Conservation (phyloP, 2,329 filamentous ascomycete genomes). For the Monosporascus sp. region DNA sequence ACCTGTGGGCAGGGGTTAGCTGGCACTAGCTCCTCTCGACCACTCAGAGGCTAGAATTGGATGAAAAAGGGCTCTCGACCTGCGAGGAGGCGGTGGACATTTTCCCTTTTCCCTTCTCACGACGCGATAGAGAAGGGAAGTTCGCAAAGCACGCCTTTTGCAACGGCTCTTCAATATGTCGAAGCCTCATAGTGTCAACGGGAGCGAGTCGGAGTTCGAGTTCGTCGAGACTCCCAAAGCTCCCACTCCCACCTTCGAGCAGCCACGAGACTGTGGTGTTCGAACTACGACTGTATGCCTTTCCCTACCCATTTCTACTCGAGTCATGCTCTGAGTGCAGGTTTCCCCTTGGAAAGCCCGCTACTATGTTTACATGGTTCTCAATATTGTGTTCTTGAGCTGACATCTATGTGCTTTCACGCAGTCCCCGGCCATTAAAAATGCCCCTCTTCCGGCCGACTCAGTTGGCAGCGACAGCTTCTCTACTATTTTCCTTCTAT, state of each 20-base stretch:
- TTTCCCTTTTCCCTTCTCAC: background rate
- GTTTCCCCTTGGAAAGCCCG: background rate
- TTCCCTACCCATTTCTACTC: background rate
- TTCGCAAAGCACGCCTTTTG: background rate
- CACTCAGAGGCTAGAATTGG: background rate
- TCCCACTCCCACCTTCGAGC: slow-evolving; percentile 42
- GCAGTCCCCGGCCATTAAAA: slow-evolving; percentile 85
- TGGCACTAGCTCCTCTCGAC: no score
- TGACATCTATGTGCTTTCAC: slow-evolving; percentile 1
- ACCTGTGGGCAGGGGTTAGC: no score
- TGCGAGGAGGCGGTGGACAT: background rate
- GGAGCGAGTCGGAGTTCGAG: slow-evolving; percentile 54
- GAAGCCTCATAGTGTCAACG: slow-evolving; percentile 40
- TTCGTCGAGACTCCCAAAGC: slow-evolving; percentile 56
- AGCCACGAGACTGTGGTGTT: slow-evolving; percentile 49
- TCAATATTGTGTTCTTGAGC: background rate
- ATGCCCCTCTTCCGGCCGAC: slow-evolving; percentile 89
- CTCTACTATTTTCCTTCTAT: slow-evolving; percentile 73
- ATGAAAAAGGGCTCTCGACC: background rate
- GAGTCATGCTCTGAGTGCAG: background rate
- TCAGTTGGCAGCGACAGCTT: slow-evolving; percentile 78
- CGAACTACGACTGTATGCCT: slow-evolving; percentile 46
- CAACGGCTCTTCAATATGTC: slow-evolving; percentile 35
- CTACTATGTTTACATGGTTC: no score
- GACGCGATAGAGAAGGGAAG: background rate